Base-by-base conservation (phyloP, 345 rosid species). In the Citrus hindsii region DNA sequence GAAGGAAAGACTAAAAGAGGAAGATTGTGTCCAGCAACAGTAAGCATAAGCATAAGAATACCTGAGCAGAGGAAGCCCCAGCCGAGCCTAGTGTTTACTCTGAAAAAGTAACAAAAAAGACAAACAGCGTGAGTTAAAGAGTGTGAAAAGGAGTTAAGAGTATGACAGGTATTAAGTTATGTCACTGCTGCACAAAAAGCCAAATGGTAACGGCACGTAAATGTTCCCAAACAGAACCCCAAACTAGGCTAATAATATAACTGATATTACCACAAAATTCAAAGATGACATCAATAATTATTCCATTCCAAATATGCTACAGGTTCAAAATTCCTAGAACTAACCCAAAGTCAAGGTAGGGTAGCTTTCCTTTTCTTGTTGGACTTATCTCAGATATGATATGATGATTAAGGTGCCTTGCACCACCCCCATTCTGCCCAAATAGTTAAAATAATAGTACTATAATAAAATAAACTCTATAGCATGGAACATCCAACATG, bases 61-160 rank as follows among this genome's bases (percentile, higher is more conserved):
- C 97, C 92, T 88, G 98, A 81, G 83, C 76, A 30, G 94, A 87
- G 14, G 92, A 86, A 60, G 85, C 80, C 62, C 87, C 92, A 73
- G 87, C 79, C 40, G 95, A 85, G 74, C 92, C 83, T 40, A 79
- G 79, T 24, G 91, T 75, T 80, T 93, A 84, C 91, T 94, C 98
- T 94, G 89, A 83, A 30, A 61, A 58, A 72, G 69, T 22, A 74
- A 53, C 28, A 65, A 76, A 37, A 9, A 30, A 7, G 73, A 76
- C 18, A 9, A 19, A 32, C 35, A 37, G 12, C 1, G 0, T 46
- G 51, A 46, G 1, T 46, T 46, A 46, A 42, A 46, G 5, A 46
- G 18, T 12, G 65, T 9, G 40, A 25, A 35, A 51, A 32, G 30
- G 67, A 59, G 42, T 8, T 38, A 38, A 46, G 18, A 46, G 51